Conservation (phyloP, 2,329 filamentous ascomycete species). For the Beauveria bassiana region DNA sequence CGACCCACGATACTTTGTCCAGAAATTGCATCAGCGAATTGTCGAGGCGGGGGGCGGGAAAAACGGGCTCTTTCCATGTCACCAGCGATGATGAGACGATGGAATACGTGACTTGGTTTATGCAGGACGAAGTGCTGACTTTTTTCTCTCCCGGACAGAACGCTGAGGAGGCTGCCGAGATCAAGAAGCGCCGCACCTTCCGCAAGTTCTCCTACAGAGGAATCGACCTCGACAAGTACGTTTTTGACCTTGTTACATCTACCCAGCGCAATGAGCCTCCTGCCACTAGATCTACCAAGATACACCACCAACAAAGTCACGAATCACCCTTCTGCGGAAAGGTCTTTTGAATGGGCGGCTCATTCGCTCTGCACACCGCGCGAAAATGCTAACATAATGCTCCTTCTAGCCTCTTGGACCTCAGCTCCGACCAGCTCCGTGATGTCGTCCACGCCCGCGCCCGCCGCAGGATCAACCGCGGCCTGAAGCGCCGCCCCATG, state of each 20-base stretch:
- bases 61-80: background rate
- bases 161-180: conserved; percentile 95
- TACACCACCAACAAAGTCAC: background rate
- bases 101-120: background rate
- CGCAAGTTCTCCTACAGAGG: conserved; percentile 99
- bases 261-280: background rate
- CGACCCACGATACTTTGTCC: background rate
- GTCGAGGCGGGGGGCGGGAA: background rate
- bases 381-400: conserved; percentile 11
- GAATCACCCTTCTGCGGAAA: background rate
- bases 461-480: conserved; percentile 98
- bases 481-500: conserved; percentile 99
- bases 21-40: background rate
- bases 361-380: background rate
- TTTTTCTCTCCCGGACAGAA: conserved; percentile 49
- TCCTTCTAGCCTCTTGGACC: conserved; percentile 79
- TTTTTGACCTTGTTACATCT: conserved; percentile 18
- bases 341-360: background rate
- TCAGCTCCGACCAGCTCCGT: conserved; percentile 95
- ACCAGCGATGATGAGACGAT: background rate
- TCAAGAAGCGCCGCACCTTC: conserved; percentile 99
- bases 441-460: conserved; percentile 99
- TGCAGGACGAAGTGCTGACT: conserved; percentile 22
- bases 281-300: background rate
- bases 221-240: conserved; percentile 98